A percentile compares a stretch with the other conserved stretches of the same genome.
These are phyloP conservation scores for Chlorella sp. DNA, from an alignment of 139 green algal genomes.

Conservation along the genomic window DNA sequence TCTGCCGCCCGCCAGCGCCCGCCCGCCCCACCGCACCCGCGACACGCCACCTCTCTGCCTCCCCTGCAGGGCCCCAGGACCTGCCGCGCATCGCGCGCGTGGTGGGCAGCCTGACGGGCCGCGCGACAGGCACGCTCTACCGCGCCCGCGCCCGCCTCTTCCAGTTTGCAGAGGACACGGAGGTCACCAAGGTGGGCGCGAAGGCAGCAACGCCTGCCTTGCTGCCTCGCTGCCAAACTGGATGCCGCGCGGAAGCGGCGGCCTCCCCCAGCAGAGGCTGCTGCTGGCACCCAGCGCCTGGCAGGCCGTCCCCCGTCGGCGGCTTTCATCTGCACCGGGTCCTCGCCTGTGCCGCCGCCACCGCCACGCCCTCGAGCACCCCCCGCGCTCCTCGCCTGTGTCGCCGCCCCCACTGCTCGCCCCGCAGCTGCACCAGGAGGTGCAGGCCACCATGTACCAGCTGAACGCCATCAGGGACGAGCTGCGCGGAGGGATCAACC, in stretches of 20 bases:
- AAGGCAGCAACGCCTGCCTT: too few species aligned
- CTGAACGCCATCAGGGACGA: conserved; percentile 36
- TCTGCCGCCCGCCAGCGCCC: too few species aligned
- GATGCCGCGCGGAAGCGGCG: not conserved
- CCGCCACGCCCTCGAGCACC: not conserved
- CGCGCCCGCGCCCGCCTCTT: conserved; percentile 23
- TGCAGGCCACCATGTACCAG: conserved; percentile 41
- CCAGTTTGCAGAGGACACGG: conserved; percentile 35
- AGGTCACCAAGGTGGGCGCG: conserved; percentile 21
- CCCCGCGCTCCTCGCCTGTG: not conserved
- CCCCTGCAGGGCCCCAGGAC: conserved; percentile 33
- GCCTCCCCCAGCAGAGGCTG: not conserved
- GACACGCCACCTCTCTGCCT: too few species aligned
- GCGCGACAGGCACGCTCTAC: conserved; percentile 31
- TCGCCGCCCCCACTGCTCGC: not conserved
- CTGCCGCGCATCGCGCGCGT: conserved; percentile 18
- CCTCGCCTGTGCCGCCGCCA: not conserved
- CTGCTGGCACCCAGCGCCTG: not conserved
- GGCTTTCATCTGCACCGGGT: not conserved
- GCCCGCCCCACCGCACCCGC: too few species aligned
- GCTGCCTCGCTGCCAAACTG: too few species aligned
- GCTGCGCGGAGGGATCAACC: conserved; percentile 32
- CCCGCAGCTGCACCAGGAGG: conserved; percentile 34
- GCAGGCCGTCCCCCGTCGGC: not conserved
- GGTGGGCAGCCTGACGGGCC: conserved; percentile 23